phyloP scores from a whole-genome alignment of 2,329 filamentous ascomycete genomes.

The Fusarium newnesense region DNA sequence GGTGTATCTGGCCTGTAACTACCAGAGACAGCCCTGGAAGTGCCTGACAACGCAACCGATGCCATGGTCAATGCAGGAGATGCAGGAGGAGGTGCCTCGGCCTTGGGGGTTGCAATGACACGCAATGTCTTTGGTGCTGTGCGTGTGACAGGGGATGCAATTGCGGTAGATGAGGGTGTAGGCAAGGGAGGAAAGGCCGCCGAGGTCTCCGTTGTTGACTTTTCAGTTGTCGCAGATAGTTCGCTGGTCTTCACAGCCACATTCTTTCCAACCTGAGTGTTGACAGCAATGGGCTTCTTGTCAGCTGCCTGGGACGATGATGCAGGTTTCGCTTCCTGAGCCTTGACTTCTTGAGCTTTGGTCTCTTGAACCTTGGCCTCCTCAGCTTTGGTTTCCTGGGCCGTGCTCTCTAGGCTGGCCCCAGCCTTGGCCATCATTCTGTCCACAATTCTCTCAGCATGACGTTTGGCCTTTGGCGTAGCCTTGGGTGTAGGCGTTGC shows the following conservation, averaged over 20 bases:
- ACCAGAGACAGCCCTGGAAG: constrained; percentile 46
- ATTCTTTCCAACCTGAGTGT: constrained; percentile 60
- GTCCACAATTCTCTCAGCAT: constrained; percentile 45
- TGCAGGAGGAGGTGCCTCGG: constrained; percentile 61
- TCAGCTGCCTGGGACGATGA: constrained; percentile 18
- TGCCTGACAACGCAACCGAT: constrained; percentile 44
- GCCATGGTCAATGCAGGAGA: constrained; percentile 47
- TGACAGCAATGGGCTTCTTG: constrained; percentile 54
- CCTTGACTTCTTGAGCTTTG: constrained; percentile 27
- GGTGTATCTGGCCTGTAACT: constrained; percentile 75
- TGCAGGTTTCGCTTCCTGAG: constrained; percentile 23
- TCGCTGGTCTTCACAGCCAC: constrained; percentile 46
- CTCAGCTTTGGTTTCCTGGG: constrained; percentile 24
- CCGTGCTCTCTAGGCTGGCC: constrained; percentile 18
- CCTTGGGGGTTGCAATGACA: constrained; percentile 74
- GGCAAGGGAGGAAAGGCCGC: constrained; percentile 63
- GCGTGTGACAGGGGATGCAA: constrained; percentile 62
- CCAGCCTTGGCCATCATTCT: constrained; percentile 38
- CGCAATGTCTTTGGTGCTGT: constrained; percentile 72
- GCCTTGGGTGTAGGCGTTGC: constrained; percentile 51
- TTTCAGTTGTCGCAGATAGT: constrained; percentile 45
- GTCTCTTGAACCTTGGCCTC: constrained; percentile 31
- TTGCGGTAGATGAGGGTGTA: constrained; percentile 55
- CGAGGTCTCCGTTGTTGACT: constrained; percentile 43
- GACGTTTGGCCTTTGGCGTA: constrained; percentile 48